Evolutionary conservation across 2,329 filamentous ascomycete species (phyloP), one percentile per base, ranked within the genome.

Genomic region (Zymoseptoria pseudotritici): DNA sequence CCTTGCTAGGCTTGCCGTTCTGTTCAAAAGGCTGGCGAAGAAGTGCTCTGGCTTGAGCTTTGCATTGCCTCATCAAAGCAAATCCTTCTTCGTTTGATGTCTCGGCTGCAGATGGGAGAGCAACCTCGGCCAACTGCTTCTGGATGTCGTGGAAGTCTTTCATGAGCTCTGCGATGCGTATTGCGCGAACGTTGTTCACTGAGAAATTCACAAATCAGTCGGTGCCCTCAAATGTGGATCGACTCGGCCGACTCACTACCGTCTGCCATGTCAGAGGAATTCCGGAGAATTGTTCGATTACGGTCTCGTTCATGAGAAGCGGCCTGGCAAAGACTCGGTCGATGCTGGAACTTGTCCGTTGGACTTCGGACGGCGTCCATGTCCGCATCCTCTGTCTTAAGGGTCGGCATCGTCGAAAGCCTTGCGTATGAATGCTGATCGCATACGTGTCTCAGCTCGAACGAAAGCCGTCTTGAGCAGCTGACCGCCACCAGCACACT

Each of bases 131-230:
- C 59, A 86, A 82, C 69, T 85, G 83, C 63, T 81, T 72, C 64
- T 86, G 81, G 3, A 86, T 74, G 58, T 82, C 83, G 57, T 83
- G 82, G 70, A 84, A 87, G 74, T 87, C 84, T 63, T 80, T 80
- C 76, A 87, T 83, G 69, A 87, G 80, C 72, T 87, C 84, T 53
- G 83, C 78, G 65, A 87, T 75, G 66, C 84, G 80, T 71, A 86
- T 77, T 55, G 84, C 84, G 69, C 84, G 82, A 60, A 82, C 83
- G 70, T 86, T 79, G 69, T 87, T 87, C 66, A 85, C 84, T 87
- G 70, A 19, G 55, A 6, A n/a, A n/a, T 46, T 56, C 24, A 36
- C 52, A 60, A 56, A 58, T 56, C 54, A 31, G 52, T 29, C 36
- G 53, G 56, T 4, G 4, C 5, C 13, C 36, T 6, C 36, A n/a